Evolutionary conservation across 345 rosid genomes (phyloP).

Genomic region (Populus ilicifolia): DNA sequence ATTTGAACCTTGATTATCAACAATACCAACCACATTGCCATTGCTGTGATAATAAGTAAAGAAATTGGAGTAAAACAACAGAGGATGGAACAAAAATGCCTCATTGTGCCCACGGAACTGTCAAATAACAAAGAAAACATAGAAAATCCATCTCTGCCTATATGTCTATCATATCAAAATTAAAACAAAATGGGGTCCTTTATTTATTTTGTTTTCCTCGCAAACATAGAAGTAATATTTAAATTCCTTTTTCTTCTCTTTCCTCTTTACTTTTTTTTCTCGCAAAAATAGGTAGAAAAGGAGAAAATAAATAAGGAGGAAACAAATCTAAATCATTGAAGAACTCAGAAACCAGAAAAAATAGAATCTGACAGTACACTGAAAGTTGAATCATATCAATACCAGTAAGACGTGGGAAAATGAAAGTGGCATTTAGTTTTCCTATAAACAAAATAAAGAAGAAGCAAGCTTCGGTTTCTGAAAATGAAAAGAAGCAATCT

Average conservation of each 20-base stretch:
- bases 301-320: not conserved
- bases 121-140: constrained; percentile 8
- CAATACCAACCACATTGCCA: not conserved
- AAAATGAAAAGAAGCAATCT: not conserved
- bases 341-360: not conserved
- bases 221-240: not conserved
- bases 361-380: not conserved
- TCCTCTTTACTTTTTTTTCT: not conserved
- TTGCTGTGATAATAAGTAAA: not conserved
- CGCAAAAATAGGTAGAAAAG: not conserved
- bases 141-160: not conserved
- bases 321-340: not conserved
- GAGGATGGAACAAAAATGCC: constrained; percentile 1
- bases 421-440: not conserved
- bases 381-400: not conserved
- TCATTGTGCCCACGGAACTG: not conserved
- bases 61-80: not conserved
- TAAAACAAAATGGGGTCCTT: not conserved
- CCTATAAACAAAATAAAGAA: not conserved
- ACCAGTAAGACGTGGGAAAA: not conserved
- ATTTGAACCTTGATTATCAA: not conserved
- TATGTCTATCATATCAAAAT: not conserved
- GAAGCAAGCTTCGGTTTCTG: not conserved
- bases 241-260: no score
- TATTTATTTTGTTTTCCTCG: not conserved